Percentiles rank a stretch among this genome's conserved stretches.
Evolutionary conservation across 1,284 basidiomycete species (phyloP).

Genomic region (Austropuccinia psidii): DNA sequence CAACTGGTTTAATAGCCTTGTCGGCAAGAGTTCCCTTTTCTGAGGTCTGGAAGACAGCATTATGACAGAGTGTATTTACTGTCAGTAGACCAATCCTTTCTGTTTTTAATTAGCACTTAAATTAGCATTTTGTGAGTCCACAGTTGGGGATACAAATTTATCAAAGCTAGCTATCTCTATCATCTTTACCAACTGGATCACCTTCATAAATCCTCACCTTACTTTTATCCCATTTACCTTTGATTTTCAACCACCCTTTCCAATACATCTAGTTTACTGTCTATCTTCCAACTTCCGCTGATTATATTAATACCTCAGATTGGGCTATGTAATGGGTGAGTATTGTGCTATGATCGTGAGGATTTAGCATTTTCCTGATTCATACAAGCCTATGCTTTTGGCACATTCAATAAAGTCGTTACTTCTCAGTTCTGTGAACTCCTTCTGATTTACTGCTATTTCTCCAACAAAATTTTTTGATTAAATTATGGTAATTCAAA

Average conservation of each 20-base stretch:
- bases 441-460: not conserved
- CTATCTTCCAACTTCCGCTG: slow-evolving; percentile 42
- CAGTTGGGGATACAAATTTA: slow-evolving; percentile 83
- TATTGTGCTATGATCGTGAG: slow-evolving; percentile 58
- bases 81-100: slow-evolving; percentile 53
- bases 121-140: slow-evolving; percentile 3
- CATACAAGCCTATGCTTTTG: slow-evolving; percentile 80
- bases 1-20: too few relatives aligned
- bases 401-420: slow-evolving; percentile 95
- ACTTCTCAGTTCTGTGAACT: slow-evolving; percentile 70
- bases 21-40: too few relatives aligned
- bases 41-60: too few relatives aligned
- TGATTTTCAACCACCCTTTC: slow-evolving; percentile 38
- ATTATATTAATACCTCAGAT: slow-evolving; percentile 59
- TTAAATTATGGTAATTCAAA: not conserved
- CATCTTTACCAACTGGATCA: slow-evolving; percentile 85
- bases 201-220: slow-evolving; percentile 94
- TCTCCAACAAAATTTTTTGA: not conserved
- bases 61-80: slow-evolving; percentile 64
- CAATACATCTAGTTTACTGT: not conserved
- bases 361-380: slow-evolving; percentile 74
- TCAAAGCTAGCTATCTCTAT: slow-evolving; percentile 87
- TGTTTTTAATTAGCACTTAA: slow-evolving; percentile 9
- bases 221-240: slow-evolving; percentile 90
- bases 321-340: slow-evolving; percentile 58